Conservation (phyloP, 352 stramenopile genomes). For the Phytopythium boreale region DNA sequence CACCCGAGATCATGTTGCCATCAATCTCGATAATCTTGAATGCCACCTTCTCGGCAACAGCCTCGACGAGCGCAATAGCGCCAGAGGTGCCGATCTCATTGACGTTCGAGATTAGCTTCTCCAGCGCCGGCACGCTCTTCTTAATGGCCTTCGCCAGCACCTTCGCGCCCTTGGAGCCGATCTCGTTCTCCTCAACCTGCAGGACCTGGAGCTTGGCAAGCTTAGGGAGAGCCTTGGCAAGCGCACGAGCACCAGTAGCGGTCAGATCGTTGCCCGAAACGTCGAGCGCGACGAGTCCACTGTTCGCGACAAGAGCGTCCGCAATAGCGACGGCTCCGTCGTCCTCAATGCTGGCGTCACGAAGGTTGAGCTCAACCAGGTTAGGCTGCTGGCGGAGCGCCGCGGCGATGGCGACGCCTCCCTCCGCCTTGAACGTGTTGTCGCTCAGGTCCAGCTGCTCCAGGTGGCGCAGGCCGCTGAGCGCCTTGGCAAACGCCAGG, state of each 20-base stretch:
- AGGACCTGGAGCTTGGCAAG: constrained; percentile 73
- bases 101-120: constrained; percentile 84
- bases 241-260: constrained; percentile 41
- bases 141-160: constrained; percentile 69
- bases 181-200: constrained; percentile 93
- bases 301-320: constrained; percentile 45
- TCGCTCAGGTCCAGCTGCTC: constrained; percentile 92
- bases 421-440: constrained; percentile 91
- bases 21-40: constrained; percentile 71
- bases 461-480: constrained; percentile 65
- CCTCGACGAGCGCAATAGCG: constrained; percentile 73
- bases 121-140: constrained; percentile 39
- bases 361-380: constrained; percentile 87
- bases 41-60: constrained; percentile 46
- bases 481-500: constrained; percentile 80
- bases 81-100: constrained; percentile 90
- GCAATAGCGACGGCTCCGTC: constrained; percentile 85
- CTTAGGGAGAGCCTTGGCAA: constrained; percentile 44
- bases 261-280: constrained; percentile 94
- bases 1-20: constrained; percentile 76
- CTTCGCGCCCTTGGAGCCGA: constrained; percentile 82
- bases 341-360: constrained; percentile 90
- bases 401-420: constrained; percentile 78
- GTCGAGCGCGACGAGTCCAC: constrained; percentile 70
- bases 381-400: constrained; percentile 67